These are phyloP conservation scores for Marvania coccoides DNA, from an alignment of 139 green algal genomes.

Conservation along the genomic window DNA sequence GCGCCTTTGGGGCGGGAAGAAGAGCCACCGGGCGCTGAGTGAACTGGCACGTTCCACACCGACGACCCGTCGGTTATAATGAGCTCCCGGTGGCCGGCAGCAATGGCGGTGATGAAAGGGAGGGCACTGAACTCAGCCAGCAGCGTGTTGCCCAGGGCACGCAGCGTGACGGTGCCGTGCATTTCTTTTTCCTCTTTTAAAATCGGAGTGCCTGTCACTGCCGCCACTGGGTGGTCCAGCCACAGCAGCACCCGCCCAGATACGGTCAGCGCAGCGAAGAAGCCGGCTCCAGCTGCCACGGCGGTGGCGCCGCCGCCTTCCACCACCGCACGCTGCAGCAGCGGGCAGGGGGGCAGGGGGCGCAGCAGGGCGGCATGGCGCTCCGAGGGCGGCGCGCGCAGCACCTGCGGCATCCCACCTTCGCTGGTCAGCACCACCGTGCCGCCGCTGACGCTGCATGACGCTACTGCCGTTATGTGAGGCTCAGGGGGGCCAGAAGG, in stretches of 20 bases:
- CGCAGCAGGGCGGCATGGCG: background rate
- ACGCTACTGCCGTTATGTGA: background rate
- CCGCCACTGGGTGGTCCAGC: constrained; percentile 6
- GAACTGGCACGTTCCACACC: constrained; percentile 49
- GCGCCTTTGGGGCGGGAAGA: too few relatives aligned
- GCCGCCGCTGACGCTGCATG: background rate
- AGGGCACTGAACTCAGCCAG: constrained; percentile 32
- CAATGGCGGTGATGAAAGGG: constrained; percentile 43
- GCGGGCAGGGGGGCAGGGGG: background rate
- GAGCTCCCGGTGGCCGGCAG: constrained; percentile 43
- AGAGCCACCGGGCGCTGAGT: background rate
- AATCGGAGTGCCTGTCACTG: background rate
- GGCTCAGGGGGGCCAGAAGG: background rate
- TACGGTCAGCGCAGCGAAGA: constrained; percentile 43
- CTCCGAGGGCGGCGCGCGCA: background rate
- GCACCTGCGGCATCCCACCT: background rate
- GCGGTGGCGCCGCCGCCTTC: constrained; percentile 41
- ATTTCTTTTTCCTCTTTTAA: background rate
- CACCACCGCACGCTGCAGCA: constrained; percentile 14
- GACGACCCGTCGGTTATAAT: constrained; percentile 45
- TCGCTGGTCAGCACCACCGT: background rate
- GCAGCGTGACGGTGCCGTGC: background rate
- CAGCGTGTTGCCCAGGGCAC: constrained; percentile 1
- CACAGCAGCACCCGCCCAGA: constrained; percentile 51
- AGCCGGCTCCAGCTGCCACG: constrained; percentile 47